phyloP scores from a whole-genome alignment of 306 rosid species.

The Dryas octopetala region DNA sequence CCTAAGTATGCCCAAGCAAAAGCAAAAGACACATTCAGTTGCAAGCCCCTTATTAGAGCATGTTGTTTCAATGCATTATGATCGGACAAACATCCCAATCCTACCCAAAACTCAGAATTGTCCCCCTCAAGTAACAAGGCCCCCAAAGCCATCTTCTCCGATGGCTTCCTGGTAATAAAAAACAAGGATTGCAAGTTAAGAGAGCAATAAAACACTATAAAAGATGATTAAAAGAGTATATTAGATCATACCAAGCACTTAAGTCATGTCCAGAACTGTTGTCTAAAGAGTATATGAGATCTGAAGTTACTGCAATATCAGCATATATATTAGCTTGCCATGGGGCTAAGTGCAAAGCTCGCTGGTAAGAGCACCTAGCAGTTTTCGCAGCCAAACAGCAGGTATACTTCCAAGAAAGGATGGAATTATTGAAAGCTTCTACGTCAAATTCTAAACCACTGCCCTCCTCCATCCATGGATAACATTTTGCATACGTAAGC shows the following conservation, averaged over 20 bases:
- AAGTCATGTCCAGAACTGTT: conserved; percentile 33
- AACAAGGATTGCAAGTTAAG: conserved; percentile 28
- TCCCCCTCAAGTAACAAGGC: conserved; percentile 87
- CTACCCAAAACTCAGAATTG: conserved; percentile 88
- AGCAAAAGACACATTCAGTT: conserved; percentile 79
- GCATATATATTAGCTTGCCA: conserved; percentile 86
- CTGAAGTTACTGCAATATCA: conserved; percentile 73
- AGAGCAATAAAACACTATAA: conserved; percentile 18
- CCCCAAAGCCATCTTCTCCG: conserved; percentile 86
- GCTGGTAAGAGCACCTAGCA: conserved; percentile 77
- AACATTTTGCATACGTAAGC: conserved; percentile 85
- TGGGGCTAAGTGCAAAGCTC: conserved; percentile 82
- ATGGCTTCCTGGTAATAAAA: conserved; percentile 52
- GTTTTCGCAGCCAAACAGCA: conserved; percentile 59
- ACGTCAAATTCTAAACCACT: conserved; percentile 46
- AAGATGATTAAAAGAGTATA: conserved; percentile 20
- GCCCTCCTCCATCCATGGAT: conserved; percentile 79
- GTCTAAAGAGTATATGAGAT: conserved; percentile 46
- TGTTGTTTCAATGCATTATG: conserved; percentile 75
- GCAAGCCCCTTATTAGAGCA: conserved; percentile 81
- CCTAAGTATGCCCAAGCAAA: conserved; percentile 91
- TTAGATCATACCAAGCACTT: conserved; percentile 56
- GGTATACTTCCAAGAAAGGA: conserved; percentile 69
- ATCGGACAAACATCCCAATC: conserved; percentile 69
- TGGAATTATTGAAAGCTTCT: conserved; percentile 68